These are phyloP conservation scores for Vachellia pachyceras DNA, from an alignment of 306 rosid species.

Conservation along the genomic window DNA sequence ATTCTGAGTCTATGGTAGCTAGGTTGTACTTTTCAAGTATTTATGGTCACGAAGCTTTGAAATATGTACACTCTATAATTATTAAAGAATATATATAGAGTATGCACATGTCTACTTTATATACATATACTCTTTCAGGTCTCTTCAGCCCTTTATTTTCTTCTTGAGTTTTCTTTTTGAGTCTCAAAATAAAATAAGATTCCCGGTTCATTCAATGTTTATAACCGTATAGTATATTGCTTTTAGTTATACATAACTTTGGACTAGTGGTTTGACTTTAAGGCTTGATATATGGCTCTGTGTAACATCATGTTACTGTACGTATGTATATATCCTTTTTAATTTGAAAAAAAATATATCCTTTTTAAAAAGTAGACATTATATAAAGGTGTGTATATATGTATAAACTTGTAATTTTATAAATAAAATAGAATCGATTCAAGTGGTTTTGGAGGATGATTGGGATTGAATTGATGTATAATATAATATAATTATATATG, in stretches of 20 bases:
- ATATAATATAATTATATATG: background rate
- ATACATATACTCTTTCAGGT: constrained; percentile 4
- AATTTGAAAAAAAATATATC: no score
- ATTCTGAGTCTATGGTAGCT: constrained; percentile 52
- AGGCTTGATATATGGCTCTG: background rate
- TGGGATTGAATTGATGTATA: background rate
- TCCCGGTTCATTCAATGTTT: background rate
- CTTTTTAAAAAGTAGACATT: background rate
- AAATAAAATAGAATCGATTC: background rate
- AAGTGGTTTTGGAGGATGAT: background rate
- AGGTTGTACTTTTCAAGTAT: constrained; percentile 31
- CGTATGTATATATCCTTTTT: background rate
- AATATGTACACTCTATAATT: background rate
- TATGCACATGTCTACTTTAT: constrained; percentile 46
- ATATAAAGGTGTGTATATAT: background rate
- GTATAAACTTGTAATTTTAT: background rate
- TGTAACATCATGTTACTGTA: background rate
- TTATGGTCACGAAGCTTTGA: constrained; percentile 42
- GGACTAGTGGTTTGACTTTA: constrained; percentile 13
- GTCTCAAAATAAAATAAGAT: background rate
- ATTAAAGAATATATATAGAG: constrained; percentile 42
- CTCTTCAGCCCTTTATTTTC: constrained; percentile 29
- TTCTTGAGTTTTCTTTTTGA: constrained; percentile 14
- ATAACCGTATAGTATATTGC: background rate
- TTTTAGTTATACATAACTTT: background rate